Percentiles rank a stretch among this genome's conserved stretches.
Evolutionary conservation across 768 basidiomycete genomes (phyloP).

Genomic region (Cystobasidium ongulense): DNA sequence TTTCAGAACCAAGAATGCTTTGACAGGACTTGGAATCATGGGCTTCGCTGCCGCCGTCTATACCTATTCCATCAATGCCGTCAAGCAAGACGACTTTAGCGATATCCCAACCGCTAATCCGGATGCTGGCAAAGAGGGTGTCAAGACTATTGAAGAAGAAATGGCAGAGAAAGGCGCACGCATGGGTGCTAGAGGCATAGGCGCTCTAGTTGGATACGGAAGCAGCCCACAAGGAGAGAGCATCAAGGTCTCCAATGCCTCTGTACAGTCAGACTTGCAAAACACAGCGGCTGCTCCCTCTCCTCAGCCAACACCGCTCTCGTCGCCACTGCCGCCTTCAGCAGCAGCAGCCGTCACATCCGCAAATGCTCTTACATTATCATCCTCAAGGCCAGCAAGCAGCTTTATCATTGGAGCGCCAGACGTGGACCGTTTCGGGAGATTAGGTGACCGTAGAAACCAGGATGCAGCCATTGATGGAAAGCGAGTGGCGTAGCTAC

Average conservation of each 20-base stretch:
- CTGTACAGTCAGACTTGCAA: not conserved
- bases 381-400: not conserved
- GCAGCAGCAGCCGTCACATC: constrained; percentile 1
- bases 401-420: constrained; percentile 18
- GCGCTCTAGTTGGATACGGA: constrained; percentile 11
- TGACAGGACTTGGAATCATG: constrained; percentile 65
- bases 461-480: not conserved
- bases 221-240: constrained; percentile 28
- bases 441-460: not conserved
- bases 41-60: constrained; percentile 74
- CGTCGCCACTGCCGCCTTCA: not conserved
- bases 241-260: not conserved
- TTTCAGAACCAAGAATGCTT: constrained; percentile 66
- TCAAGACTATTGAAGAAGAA: constrained; percentile 27
- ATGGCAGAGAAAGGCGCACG: not conserved
- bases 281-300: not conserved
- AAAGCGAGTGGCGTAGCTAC: constrained; percentile 8
- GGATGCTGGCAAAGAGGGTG: constrained; percentile 3
- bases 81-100: constrained; percentile 79
- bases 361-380: not conserved
- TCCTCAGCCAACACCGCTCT: constrained; percentile 9
- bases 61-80: constrained; percentile 85
- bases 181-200: constrained; percentile 22
- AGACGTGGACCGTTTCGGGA: constrained; percentile 23
- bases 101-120: constrained; percentile 15